A percentile compares a stretch with the other conserved stretches of the same genome.
These are phyloP conservation scores for Colletotrichum cuscutae DNA, from an alignment of 2,329 filamentous ascomycete genomes.

Conservation along the genomic window DNA sequence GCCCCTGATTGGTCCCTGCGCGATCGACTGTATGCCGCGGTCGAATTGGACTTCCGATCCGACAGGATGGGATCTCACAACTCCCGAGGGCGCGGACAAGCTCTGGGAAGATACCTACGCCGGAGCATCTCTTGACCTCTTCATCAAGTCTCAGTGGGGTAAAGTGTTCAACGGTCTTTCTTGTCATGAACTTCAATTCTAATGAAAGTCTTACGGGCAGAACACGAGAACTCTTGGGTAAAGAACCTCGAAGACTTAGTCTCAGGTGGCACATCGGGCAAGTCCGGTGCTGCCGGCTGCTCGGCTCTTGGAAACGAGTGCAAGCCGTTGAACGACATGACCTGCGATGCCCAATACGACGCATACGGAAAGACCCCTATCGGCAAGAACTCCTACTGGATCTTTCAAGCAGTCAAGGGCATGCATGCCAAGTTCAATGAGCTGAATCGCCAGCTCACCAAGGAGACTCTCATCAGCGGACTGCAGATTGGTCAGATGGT, in stretches of 20 bases:
- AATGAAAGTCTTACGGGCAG: neutral
- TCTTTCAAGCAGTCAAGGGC: constrained; percentile 29
- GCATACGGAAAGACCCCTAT: neutral
- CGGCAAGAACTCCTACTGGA: constrained; percentile 24
- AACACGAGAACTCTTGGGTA: constrained; percentile 22
- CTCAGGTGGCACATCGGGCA: constrained; percentile 18
- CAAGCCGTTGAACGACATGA: constrained; percentile 18
- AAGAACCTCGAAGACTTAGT: constrained; percentile 21
- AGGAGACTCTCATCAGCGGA: constrained; percentile 21
- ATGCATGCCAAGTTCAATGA: constrained; percentile 28
- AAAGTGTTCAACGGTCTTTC: neutral
- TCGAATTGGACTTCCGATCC: too few relatives aligned
- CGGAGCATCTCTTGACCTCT: constrained; percentile 10
- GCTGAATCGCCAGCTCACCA: constrained; percentile 16
- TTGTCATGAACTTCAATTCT: neutral
- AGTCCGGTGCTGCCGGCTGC: constrained; percentile 22
- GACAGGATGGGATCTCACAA: constrained; percentile 17
- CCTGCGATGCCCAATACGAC: constrained; percentile 13
- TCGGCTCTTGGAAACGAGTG: constrained; percentile 17
- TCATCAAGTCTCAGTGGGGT: constrained; percentile 16
- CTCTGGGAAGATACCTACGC: constrained; percentile 11
- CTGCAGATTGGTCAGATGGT: constrained; percentile 17
- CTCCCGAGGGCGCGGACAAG: constrained; percentile 13
- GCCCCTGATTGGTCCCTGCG: too few relatives aligned
- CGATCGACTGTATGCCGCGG: too few relatives aligned